Percentiles rank a stretch among this genome's conserved stretches.
Evolutionary conservation across 495 filamentous ascomycete species (phyloP).

Genomic region (Aspergillus indologenus): DNA sequence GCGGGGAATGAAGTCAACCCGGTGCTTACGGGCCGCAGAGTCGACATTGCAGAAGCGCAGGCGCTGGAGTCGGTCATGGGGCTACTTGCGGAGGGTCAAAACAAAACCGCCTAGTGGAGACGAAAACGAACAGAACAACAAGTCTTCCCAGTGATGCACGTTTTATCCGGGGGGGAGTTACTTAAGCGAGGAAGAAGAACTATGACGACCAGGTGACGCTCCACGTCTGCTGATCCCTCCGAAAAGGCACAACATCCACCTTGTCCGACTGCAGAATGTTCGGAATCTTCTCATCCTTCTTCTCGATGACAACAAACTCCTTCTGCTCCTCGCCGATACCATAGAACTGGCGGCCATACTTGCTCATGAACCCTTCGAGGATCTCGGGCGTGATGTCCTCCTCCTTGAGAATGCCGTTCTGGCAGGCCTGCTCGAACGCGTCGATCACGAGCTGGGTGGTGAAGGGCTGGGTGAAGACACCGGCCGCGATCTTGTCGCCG

Average conservation of each 20-base stretch:
- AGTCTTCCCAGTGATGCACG: background rate
- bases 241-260: conserved; percentile 68
- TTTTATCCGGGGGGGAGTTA: background rate
- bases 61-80: conserved; percentile 45
- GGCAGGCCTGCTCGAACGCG: conserved; percentile 67
- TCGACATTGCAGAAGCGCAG: conserved; percentile 43
- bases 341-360: conserved; percentile 75
- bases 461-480: conserved; percentile 89
- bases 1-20: conserved; percentile 37
- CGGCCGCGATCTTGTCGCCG: conserved; percentile 65
- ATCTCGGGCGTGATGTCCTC: conserved; percentile 67
- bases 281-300: conserved; percentile 55
- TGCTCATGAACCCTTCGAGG: conserved; percentile 71
- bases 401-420: conserved; percentile 61
- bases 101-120: conserved; percentile 20
- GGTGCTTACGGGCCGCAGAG: conserved; percentile 40
- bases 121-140: background rate
- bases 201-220: conserved; percentile 46
- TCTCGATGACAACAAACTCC: conserved; percentile 60
- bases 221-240: conserved; percentile 65
- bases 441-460: conserved; percentile 71
- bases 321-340: conserved; percentile 44
- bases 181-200: conserved; percentile 1
- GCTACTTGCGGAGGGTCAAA: conserved; percentile 38
- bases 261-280: conserved; percentile 48